phyloP scores from a whole-genome alignment of 495 filamentous ascomycete genomes.

The Platismatia glauca region DNA sequence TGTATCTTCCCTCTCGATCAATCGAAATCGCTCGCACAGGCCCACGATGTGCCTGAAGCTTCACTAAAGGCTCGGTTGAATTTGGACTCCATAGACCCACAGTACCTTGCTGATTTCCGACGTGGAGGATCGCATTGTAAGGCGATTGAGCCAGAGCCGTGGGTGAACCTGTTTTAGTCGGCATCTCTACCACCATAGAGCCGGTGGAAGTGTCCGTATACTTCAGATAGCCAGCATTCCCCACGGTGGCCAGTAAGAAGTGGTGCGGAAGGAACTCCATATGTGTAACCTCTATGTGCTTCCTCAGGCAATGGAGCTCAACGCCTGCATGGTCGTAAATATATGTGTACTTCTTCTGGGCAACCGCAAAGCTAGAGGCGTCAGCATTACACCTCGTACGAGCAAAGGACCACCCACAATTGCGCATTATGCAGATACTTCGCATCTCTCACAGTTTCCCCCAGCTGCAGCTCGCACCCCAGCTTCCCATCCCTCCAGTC shows the following conservation, averaged over 20 bases:
- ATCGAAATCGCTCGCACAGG: slow-evolving; percentile 83
- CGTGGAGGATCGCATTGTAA: slow-evolving; percentile 81
- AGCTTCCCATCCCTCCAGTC: slow-evolving; percentile 91
- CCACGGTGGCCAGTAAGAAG: slow-evolving; percentile 83
- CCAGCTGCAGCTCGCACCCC: slow-evolving; percentile 80
- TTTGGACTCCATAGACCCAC: slow-evolving; percentile 97
- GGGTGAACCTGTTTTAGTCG: slow-evolving; percentile 74
- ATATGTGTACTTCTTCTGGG: slow-evolving; percentile 92
- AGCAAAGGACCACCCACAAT: slow-evolving; percentile 24
- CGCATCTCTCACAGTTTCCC: slow-evolving; percentile 81
- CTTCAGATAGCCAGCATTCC: slow-evolving; percentile 76
- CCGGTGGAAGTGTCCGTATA: slow-evolving; percentile 95
- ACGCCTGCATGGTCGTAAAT: slow-evolving; percentile 88
- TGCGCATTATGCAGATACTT: slow-evolving; percentile 95
- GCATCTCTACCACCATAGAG: slow-evolving; percentile 69
- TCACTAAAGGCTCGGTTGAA: slow-evolving; percentile 73
- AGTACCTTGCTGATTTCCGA: slow-evolving; percentile 88
- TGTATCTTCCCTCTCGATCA: slow-evolving; percentile 86
- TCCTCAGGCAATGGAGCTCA: slow-evolving; percentile 81
- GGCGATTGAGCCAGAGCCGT: slow-evolving; percentile 81
- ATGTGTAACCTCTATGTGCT: slow-evolving; percentile 84
- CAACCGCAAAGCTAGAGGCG: slow-evolving; percentile 65
- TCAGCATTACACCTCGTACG: not conserved
- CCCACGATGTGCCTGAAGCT: slow-evolving; percentile 86
- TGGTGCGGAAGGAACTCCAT: slow-evolving; percentile 97